phyloP scores from a whole-genome alignment of 139 green algal genomes.

The Raphidocelis subcapitata region DNA sequence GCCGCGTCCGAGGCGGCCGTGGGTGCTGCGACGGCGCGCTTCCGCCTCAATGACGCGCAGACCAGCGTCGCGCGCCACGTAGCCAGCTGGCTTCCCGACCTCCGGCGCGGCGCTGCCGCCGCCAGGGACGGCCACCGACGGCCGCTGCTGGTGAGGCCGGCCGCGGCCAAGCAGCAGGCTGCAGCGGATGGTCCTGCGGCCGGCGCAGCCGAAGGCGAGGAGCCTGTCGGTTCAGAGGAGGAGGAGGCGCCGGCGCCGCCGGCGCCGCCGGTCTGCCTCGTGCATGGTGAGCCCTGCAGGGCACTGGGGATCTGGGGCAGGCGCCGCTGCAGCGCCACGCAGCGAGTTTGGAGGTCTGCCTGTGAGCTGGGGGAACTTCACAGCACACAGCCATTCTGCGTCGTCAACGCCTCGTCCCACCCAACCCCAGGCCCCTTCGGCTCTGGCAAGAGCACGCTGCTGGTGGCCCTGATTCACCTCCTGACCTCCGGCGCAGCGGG shows the following conservation, averaged over 20 bases:
- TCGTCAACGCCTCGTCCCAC: too few species aligned
- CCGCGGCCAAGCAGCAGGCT: background rate
- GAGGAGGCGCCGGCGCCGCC: slow-evolving; percentile 3
- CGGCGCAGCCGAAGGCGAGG: background rate
- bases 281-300: slow-evolving; percentile 70
- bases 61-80: slow-evolving; percentile 12
- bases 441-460: slow-evolving; percentile 73
- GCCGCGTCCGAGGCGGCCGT: background rate
- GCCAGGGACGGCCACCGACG: background rate
- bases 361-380: too few species aligned
- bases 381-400: too few species aligned
- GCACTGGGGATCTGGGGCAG: too few species aligned
- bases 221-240: slow-evolving; percentile 3
- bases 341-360: too few species aligned
- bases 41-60: slow-evolving; percentile 22
- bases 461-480: slow-evolving; percentile 73
- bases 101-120: background rate
- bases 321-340: background rate
- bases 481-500: slow-evolving; percentile 27
- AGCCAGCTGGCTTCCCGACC: slow-evolving; percentile 4
- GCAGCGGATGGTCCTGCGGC: background rate
- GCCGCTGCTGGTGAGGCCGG: background rate
- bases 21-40: slow-evolving; percentile 15
- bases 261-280: slow-evolving; percentile 58
- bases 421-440: slow-evolving; percentile 40